Evolutionary conservation across 352 stramenopile genomes (phyloP), one percentile per base, ranked within the genome.

Genomic region (Globisporangium apiculatum): DNA sequence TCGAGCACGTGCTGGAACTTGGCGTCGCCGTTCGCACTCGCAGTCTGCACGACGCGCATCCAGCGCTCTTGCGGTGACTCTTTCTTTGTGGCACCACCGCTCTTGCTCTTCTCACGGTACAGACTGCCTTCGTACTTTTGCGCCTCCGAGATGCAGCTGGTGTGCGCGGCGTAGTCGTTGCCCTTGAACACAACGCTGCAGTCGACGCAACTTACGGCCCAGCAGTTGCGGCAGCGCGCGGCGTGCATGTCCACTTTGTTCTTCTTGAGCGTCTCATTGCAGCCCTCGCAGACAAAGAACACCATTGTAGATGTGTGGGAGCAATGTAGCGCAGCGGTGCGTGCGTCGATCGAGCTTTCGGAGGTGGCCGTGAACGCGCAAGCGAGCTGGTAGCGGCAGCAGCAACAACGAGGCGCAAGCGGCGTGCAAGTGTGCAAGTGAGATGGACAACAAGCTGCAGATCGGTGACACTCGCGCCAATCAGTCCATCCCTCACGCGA

Each of bases 231-330:
- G 58, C 79, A 94, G 35, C 88, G 92, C 15, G 69, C 71, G 0
- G 77, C 80, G 64, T 98, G 91, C 43, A 73, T 76, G 58, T 97
- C 87, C 53, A 98, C 91, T 66, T 97, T 94, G 67, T 89, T 94
- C 76, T 98, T 98, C 71, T 97, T 97, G 52, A 98, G 75, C 61
- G 87, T 97, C 76, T 97, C 83, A 61, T 94, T 91, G 75, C 83
- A 94, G 55, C 79, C 81, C 64, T 94, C 83, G 58, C 83, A 94
- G 48, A 94, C 82, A 52, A 94, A 94, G 62, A 91, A 94, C 47
- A 94, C 83, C 83, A 94, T 94, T 37, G 43, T 48, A 4, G 7
- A 12, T 43, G 2, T 43, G 40, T 43, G 40, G 7, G 40, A 12
- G 11, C 7, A 12, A 11, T 43, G 40, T 43, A 12, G 7, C 7